A percentile compares a stretch with the other conserved stretches of the same genome.
phyloP scores from a whole-genome alignment of 2,329 filamentous ascomycete species.

The Karstenula rhodostoma region DNA sequence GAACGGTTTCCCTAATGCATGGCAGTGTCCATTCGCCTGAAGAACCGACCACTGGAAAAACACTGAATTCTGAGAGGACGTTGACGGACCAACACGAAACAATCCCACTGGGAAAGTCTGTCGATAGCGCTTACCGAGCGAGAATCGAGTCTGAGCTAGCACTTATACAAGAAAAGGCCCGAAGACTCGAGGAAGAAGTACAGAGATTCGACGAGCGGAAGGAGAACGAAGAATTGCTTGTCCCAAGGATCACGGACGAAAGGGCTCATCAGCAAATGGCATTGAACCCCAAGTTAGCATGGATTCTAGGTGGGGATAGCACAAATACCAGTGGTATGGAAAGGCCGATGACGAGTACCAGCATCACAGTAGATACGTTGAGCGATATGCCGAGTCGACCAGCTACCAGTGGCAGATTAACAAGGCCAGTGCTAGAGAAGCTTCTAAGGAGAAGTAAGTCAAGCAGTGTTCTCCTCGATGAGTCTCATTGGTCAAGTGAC shows the following conservation, averaged over 20 bases:
- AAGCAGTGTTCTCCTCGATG: conserved; percentile 25
- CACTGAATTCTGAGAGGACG: conserved; percentile 26
- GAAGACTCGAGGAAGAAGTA: conserved; percentile 25
- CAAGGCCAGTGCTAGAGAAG: conserved; percentile 7
- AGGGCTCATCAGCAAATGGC: conserved; percentile 32
- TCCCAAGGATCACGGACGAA: conserved; percentile 27
- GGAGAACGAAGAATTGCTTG: conserved; percentile 11
- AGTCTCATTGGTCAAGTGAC: conserved; percentile 10
- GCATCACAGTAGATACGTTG: conserved; percentile 13
- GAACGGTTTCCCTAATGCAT: neutral
- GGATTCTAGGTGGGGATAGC: conserved; percentile 30
- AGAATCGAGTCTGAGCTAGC: conserved; percentile 30
- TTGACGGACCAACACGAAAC: conserved; percentile 29
- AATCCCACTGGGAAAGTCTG: conserved; percentile 21
- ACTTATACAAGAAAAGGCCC: conserved; percentile 29
- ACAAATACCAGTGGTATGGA: conserved; percentile 20
- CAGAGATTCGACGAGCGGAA: conserved; percentile 20
- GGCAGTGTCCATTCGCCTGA: conserved; percentile 1
- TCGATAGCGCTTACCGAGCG: conserved; percentile 26
- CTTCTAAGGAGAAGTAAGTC: conserved; percentile 25
- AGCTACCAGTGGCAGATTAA: conserved; percentile 18
- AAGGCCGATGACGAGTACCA: conserved; percentile 27
- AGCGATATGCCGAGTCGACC: conserved; percentile 22
- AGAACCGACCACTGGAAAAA: conserved; percentile 15
- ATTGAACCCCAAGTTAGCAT: conserved; percentile 32